Conservation (phyloP, 2,329 filamentous ascomycete genomes). For the Blumeria hordei region DNA sequence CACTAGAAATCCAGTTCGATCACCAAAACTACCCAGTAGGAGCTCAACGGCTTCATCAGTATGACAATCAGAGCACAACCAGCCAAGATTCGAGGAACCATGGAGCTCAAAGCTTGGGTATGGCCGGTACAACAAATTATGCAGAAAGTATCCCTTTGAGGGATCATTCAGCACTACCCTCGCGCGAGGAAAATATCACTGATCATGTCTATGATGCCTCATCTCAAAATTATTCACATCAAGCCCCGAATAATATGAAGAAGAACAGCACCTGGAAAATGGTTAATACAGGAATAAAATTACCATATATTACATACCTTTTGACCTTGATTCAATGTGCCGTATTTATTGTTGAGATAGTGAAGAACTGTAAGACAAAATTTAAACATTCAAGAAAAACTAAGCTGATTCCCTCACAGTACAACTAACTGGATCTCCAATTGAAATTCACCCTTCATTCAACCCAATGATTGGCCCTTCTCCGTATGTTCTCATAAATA, state of each 20-base stretch:
- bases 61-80: constrained; percentile 15
- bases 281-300: constrained; percentile 14
- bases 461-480: constrained; percentile 97
- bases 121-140: constrained; percentile 15
- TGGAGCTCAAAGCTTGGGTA: constrained; percentile 19
- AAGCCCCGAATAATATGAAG: constrained; percentile 11
- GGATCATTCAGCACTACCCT: constrained; percentile 20
- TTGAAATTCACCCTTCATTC: constrained; percentile 43
- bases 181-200: constrained; percentile 16
- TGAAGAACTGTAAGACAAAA: constrained; percentile 45
- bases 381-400: constrained; percentile 4
- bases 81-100: constrained; percentile 35
- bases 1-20: no score
- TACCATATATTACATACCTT: constrained; percentile 63
- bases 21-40: not conserved
- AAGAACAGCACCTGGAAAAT: constrained; percentile 19
- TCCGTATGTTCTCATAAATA: constrained; percentile 74
- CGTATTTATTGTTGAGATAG: constrained; percentile 76
- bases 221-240: constrained; percentile 8
- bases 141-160: constrained; percentile 33
- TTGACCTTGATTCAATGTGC: constrained; percentile 53
- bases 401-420: constrained; percentile 19
- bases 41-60: not conserved
- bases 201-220: constrained; percentile 39
- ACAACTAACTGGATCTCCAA: constrained; percentile 44